A percentile compares a stretch with the other conserved stretches of the same genome.
Evolutionary conservation across 2,329 filamentous ascomycete species (phyloP).

Genomic region (Colletotrichum liaoningense): DNA sequence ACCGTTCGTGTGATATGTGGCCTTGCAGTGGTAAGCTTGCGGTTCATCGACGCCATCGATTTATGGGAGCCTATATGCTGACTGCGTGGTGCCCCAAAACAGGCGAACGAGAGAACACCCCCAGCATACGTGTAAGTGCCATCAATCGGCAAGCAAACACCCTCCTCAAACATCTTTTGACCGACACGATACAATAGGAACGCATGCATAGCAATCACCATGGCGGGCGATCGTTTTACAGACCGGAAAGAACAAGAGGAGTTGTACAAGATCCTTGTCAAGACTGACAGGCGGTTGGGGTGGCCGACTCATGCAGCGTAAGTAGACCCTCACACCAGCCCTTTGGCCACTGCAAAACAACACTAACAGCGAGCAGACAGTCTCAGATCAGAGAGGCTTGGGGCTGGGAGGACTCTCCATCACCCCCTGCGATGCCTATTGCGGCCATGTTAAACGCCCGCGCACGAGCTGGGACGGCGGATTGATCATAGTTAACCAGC

Average conservation of each 20-base stretch:
- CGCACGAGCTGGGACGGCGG: neutral
- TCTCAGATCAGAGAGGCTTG: conserved; percentile 19
- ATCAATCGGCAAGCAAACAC: too few species aligned
- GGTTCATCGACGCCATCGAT: too few species aligned
- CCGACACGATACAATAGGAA: conserved; percentile 35
- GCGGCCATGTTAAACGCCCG: conserved; percentile 9
- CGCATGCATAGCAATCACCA: conserved; percentile 43
- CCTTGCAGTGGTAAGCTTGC: conserved; percentile 41
- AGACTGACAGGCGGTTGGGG: conserved; percentile 43
- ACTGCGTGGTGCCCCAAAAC: neutral
- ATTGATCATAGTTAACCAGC: neutral
- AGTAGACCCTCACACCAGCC: conserved; percentile 5
- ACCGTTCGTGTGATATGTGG: conserved; percentile 43
- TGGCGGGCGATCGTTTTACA: conserved; percentile 52
- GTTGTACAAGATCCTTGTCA: conserved; percentile 47
- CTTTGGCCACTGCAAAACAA: too few species aligned
- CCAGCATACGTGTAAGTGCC: conserved; percentile 28
- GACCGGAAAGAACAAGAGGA: conserved; percentile 50
- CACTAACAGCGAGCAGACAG: neutral
- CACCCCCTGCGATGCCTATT: conserved; percentile 22
- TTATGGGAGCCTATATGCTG: neutral
- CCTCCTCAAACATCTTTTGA: neutral
- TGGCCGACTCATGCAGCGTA: conserved; percentile 45
- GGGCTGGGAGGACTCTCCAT: conserved; percentile 20
- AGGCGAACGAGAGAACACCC: conserved; percentile 27